These are phyloP conservation scores for Aspergillus novoparasiticus DNA, from an alignment of 2,329 filamentous ascomycete genomes.

Conservation along the genomic window DNA sequence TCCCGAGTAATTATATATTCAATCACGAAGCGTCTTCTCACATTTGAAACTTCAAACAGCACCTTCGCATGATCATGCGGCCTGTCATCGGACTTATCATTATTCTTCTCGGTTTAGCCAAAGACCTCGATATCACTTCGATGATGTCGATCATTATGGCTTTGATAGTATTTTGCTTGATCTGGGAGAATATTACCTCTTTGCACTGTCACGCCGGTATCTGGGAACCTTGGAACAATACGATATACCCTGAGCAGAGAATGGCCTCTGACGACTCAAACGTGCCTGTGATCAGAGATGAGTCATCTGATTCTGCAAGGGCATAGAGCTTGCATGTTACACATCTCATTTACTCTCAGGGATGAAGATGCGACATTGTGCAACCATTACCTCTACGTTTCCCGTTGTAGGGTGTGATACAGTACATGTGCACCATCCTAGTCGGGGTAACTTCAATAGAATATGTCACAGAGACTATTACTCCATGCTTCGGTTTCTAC, in stretches of 20 bases:
- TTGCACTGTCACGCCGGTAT: slow-evolving; percentile 26
- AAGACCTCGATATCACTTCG: slow-evolving; percentile 34
- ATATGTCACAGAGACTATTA: neutral
- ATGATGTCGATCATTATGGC: slow-evolving; percentile 49
- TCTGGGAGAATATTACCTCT: slow-evolving; percentile 49
- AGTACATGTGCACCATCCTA: neutral
- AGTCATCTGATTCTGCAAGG: neutral
- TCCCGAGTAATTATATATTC: neutral
- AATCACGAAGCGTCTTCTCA: neutral
- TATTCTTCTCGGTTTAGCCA: slow-evolving; percentile 40
- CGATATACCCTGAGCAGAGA: slow-evolving; percentile 27
- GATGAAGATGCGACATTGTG: neutral
- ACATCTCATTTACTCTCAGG: neutral
- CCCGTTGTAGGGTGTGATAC: neutral
- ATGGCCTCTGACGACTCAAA: neutral
- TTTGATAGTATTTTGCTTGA: slow-evolving; percentile 44
- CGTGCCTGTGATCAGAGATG: neutral
- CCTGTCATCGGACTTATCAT: slow-evolving; percentile 40
- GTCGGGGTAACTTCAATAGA: neutral
- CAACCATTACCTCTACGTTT: neutral
- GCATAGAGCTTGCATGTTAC: neutral
- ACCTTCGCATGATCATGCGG: slow-evolving; percentile 27
- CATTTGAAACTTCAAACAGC: slow-evolving; percentile 12
- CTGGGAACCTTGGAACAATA: slow-evolving; percentile 35
- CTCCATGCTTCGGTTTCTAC: neutral